Percentiles rank a stretch among this genome's conserved stretches.
These are phyloP conservation scores for Cordyceps cicadae DNA, from an alignment of 2,329 filamentous ascomycete genomes.

Conservation along the genomic window DNA sequence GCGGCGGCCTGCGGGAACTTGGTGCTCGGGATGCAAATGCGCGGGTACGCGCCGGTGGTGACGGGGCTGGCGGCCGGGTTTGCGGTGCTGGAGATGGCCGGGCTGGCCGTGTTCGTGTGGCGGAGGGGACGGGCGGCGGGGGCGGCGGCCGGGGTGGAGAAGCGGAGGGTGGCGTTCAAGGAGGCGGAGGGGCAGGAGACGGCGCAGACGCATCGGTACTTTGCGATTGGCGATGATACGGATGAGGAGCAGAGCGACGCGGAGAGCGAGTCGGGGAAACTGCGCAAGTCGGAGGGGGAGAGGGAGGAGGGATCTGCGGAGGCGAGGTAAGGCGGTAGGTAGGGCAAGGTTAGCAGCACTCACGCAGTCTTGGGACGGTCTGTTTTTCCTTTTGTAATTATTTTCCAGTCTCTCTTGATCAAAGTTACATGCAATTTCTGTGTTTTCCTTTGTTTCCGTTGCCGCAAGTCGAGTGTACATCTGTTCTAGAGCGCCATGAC, in stretches of 20 bases:
- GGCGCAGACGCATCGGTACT: neutral
- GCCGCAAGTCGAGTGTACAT: neutral
- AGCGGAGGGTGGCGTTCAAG: neutral
- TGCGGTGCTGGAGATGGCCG: neutral
- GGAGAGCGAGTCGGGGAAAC: neutral
- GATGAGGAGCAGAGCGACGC: neutral
- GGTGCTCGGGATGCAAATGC: constrained; percentile 7
- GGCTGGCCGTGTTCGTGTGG: constrained; percentile 1
- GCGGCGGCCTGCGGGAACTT: neutral
- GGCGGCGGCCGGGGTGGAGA: neutral
- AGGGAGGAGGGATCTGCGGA: neutral
- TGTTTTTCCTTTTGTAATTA: neutral
- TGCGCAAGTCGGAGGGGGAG: neutral
- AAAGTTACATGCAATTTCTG: neutral
- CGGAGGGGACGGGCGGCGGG: neutral
- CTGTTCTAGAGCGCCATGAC: neutral
- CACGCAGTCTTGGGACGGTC: no score
- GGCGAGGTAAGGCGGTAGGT: neutral
- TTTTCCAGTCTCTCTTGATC: neutral
- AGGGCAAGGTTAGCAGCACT: neutral
- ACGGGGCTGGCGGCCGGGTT: neutral
- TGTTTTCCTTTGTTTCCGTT: neutral
- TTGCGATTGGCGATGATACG: neutral
- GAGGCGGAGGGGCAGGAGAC: neutral
- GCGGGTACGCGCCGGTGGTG: neutral